Evolutionary conservation across 805 yeast genomes (phyloP).

Genomic region (Wickerhamiella occidentalis): DNA sequence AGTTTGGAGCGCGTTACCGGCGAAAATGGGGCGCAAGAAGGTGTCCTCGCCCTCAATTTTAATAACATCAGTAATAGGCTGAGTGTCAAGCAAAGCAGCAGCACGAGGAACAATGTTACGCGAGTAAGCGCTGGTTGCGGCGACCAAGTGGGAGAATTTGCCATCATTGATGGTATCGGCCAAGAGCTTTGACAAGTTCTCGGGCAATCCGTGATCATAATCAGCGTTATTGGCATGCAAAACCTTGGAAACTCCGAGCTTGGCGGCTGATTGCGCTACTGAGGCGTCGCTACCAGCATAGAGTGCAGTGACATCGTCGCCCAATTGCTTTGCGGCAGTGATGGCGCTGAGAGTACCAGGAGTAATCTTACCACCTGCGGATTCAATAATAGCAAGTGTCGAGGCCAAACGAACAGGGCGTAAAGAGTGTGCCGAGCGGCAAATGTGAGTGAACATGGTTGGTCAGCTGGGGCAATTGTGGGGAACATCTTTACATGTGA

Average conservation of each 20-base stretch:
- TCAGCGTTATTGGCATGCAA: slow-evolving; percentile 45
- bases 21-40: slow-evolving; percentile 87
- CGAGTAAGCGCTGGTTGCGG: slow-evolving; percentile 78
- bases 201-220: slow-evolving; percentile 62
- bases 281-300: slow-evolving; percentile 53
- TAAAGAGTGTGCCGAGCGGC: not conserved
- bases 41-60: slow-evolving; percentile 54
- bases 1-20: slow-evolving; percentile 86
- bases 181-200: slow-evolving; percentile 60
- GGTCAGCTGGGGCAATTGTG: slow-evolving; percentile 6
- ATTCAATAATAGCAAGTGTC: slow-evolving; percentile 69
- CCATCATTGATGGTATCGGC: slow-evolving; percentile 34
- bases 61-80: slow-evolving; percentile 76
- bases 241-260: slow-evolving; percentile 45
- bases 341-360: slow-evolving; percentile 62
- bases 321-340: slow-evolving; percentile 56
- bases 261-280: slow-evolving; percentile 40
- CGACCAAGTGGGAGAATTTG: slow-evolving; percentile 56
- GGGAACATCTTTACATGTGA: not conserved
- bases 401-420: slow-evolving; percentile 33
- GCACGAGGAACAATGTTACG: slow-evolving; percentile 77
- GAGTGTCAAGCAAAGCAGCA: slow-evolving; percentile 73
- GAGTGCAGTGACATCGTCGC: slow-evolving; percentile 74
- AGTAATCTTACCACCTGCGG: slow-evolving; percentile 39
- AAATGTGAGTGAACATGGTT: slow-evolving; percentile 4